Base-by-base conservation (phyloP, 2,329 filamentous ascomycete species). In the Rhexocercosporidium sp. region DNA sequence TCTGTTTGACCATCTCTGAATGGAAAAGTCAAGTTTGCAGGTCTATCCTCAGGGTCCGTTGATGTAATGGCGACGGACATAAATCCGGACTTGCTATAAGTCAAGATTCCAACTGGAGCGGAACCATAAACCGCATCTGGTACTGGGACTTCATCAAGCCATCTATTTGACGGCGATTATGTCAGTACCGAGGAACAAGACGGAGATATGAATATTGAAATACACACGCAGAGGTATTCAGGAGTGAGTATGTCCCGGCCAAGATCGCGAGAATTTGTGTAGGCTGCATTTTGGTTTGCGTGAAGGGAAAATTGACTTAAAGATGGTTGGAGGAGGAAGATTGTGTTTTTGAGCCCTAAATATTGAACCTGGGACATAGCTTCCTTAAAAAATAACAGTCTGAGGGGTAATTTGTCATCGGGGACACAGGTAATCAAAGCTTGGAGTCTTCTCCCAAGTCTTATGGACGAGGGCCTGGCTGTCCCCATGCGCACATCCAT, bases 121-220 rank as follows among this genome's bases (percentile, higher is more conserved):
- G 54, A 57, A 25, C 54, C 54, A 18, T 57, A 57, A 39, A 57
- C 54, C 37, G 54, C 54, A 41, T 57, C 54, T 57, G 54, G 54
- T 37, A 57, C 54, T 8, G 54, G 54, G 20, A 57, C 54, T 57
- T 57, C 54, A 39, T 57, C 34, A 2, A 57, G 54, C 54, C 54
- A 57, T 27, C 54, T 57, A 18, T 25, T 16, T n/a, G 20, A 57
- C 7, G 20, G 41, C 7, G 18, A 41, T 16, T 7, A 2, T 7
- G 2, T 57, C 41, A 57, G 34, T 25, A 16, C 20, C 18, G 20
- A 14, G 9, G 41, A 6, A 14, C 27, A 11, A 46, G 4, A 20
- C 6, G 9, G 20, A 8, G 3, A 9, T 11, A 11, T 20, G 11
- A 3, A 25, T 29, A 8, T 59, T 47, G 7, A 9, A 4, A 29